A percentile compares a stretch with the other conserved stretches of the same genome.
Evolutionary conservation across 805 yeast genomes (phyloP).

Genomic region (Groenewaldozyma salmanticensis): DNA sequence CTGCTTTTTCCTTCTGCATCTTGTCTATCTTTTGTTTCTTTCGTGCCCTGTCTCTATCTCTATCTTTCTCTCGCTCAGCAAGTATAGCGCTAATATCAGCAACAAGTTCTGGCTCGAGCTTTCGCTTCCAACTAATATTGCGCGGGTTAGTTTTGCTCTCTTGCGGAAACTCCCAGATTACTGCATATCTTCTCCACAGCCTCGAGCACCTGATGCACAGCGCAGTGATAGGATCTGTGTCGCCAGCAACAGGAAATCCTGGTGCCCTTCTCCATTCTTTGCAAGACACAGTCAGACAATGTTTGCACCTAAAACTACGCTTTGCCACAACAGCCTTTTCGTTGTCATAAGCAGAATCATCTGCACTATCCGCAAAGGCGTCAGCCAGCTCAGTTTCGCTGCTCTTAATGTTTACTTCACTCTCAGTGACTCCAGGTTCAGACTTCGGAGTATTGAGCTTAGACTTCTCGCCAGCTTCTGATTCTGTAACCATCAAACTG

Average conservation of each 20-base stretch:
- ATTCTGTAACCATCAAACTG: too few species aligned
- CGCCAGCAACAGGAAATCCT: conserved; percentile 40
- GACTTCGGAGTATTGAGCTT: too few species aligned
- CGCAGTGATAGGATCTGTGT: conserved; percentile 38
- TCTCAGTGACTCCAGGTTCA: conserved; percentile 5
- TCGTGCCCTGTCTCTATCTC: conserved; percentile 9
- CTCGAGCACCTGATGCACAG: conserved; percentile 82
- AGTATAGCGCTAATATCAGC: conserved; percentile 37
- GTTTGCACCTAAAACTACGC: conserved; percentile 52
- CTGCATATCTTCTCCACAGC: conserved; percentile 85
- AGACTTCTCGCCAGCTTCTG: too few species aligned
- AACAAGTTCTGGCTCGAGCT: conserved; percentile 51
- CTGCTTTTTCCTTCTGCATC: conserved; percentile 8
- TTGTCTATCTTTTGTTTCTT: conserved; percentile 13
- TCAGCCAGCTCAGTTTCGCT: conserved; percentile 28
- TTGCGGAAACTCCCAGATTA: conserved; percentile 72
- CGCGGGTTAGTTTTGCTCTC: conserved; percentile 44
- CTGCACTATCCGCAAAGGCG: conserved; percentile 52
- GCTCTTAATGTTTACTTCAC: conserved; percentile 9
- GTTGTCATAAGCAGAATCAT: conserved; percentile 61
- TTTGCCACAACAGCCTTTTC: conserved; percentile 36
- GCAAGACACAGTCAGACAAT: conserved; percentile 52
- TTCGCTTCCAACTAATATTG: conserved; percentile 41
- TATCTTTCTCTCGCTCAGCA: conserved; percentile 22
- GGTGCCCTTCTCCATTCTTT: conserved; percentile 64